Evolutionary conservation across 202 grass and related monocot species (phyloP).

Genomic region (Bolboschoenoplectus hybrid): DNA sequence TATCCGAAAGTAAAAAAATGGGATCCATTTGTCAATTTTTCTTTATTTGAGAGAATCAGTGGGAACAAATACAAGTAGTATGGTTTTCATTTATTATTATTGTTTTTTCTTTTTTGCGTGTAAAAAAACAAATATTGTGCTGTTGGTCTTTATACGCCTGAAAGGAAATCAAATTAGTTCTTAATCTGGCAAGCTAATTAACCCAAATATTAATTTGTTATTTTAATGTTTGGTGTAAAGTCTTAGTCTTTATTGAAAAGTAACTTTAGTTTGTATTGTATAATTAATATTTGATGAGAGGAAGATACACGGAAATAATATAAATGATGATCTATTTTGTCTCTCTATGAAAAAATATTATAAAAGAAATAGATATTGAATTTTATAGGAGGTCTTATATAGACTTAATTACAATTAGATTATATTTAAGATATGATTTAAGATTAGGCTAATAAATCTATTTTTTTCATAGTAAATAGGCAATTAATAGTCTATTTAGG

Average conservation of each 20-base stretch:
- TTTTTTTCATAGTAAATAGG: background rate
- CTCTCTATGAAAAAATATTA: too few species aligned
- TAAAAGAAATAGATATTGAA: too few species aligned
- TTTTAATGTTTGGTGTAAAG: background rate
- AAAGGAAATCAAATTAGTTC: constrained; percentile 12
- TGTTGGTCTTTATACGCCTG: background rate
- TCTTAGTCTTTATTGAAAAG: background rate
- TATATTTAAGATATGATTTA: background rate
- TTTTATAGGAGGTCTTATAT: too few species aligned
- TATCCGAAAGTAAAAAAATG: too few species aligned
- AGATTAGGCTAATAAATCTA: background rate
- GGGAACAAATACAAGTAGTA: background rate
- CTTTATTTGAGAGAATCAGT: background rate
- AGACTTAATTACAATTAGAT: background rate
- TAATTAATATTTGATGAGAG: background rate
- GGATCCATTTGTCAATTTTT: too few species aligned
- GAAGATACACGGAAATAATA: too few species aligned
- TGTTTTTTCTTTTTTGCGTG: constrained; percentile 2
- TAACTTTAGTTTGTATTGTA: background rate
- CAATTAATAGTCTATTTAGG: background rate
- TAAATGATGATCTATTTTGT: too few species aligned
- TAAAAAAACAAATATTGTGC: background rate
- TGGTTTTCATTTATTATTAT: background rate
- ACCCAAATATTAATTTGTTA: background rate
- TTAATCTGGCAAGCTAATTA: background rate